These are phyloP conservation scores for Comarum palustre DNA, from an alignment of 306 rosid genomes.

Conservation along the genomic window DNA sequence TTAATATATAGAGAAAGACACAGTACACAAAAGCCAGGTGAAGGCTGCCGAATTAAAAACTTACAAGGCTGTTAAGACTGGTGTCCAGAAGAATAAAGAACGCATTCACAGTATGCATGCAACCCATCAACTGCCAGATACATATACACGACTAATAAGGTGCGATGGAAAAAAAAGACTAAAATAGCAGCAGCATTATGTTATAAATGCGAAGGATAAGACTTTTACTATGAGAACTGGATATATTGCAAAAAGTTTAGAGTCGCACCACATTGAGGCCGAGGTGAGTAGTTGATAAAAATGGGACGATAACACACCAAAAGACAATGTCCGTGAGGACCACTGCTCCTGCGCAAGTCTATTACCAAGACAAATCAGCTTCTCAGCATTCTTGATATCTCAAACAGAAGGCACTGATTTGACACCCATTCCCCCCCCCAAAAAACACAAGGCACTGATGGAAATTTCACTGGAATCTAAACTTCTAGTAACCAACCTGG, in stretches of 20 bases:
- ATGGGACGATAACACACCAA: constrained; percentile 81
- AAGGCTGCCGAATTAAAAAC: constrained; percentile 20
- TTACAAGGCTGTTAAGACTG: constrained; percentile 68
- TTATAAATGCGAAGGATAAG: background rate
- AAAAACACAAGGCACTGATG: background rate
- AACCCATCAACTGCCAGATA: constrained; percentile 63
- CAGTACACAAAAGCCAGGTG: background rate
- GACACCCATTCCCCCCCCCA: too few relatives aligned
- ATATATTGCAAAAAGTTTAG: background rate
- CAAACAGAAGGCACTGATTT: constrained; percentile 13
- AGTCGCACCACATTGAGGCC: constrained; percentile 55
- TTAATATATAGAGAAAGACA: background rate
- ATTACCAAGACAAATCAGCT: constrained; percentile 30
- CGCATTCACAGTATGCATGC: constrained; percentile 68
- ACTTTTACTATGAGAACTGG: background rate
- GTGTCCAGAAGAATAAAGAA: constrained; percentile 67
- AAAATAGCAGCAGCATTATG: background rate
- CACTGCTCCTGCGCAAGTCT: constrained; percentile 90
- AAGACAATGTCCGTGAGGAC: constrained; percentile 71
- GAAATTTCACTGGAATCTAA: background rate
- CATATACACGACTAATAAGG: constrained; percentile 3
- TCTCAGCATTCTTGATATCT: background rate
- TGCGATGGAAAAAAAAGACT: background rate
- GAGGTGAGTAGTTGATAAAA: constrained; percentile 51
- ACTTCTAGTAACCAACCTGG: constrained; percentile 43